Base-by-base conservation (phyloP, 2,329 filamentous ascomycete species). In the Dactylonectria estremocensis region DNA sequence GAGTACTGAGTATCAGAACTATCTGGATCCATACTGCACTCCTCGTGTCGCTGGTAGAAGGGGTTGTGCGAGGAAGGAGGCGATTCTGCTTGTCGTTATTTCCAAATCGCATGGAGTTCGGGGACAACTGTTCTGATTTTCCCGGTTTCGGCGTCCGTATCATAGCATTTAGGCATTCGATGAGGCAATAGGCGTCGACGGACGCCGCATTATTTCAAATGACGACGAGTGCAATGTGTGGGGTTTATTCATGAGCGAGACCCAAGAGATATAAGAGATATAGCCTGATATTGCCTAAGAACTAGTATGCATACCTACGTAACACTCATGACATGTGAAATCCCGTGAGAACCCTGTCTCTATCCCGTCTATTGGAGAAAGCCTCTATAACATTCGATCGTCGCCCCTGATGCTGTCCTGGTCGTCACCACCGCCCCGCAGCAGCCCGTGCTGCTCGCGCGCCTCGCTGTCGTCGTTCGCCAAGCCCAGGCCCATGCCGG, bases 1-100 rank as follows among this genome's bases (percentile, higher is more conserved):
- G 96, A 99, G 85, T 99, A 99, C 83, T 99, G 82, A 55, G 11
- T n/a, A 5, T 10, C 18, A 20, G 31, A 5, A 3, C 13, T 37
- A 7, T 2, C n/a, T 37, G n/a, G 5, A 14, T n/a, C 16, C 40
- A 6, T 43, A n/a, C 16, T n/a, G 40, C 14, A 24, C 40, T 18
- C 35, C 60, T 33, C n/a, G 31, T 60, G 20, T 28, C 45, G 24
- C 3, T n/a, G 20, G 20, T 28, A 3, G 13, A 37, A 9, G 55
- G 55, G 43, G 28, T 8, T 22, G 8, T 31, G 40, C 24, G 16
- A 22, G n/a, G 7, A 10, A 24, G 48, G 37, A 16, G 22, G 24
- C 13, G n/a, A 8, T 14, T 58, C 52, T 37, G 45, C 18, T 22
- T 43, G 18, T 53, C 49, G 22, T 60, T 48, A 31, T 50, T 56